These are phyloP conservation scores for Thelephora terrestris DNA, from an alignment of 1,284 basidiomycete genomes.

Conservation along the genomic window DNA sequence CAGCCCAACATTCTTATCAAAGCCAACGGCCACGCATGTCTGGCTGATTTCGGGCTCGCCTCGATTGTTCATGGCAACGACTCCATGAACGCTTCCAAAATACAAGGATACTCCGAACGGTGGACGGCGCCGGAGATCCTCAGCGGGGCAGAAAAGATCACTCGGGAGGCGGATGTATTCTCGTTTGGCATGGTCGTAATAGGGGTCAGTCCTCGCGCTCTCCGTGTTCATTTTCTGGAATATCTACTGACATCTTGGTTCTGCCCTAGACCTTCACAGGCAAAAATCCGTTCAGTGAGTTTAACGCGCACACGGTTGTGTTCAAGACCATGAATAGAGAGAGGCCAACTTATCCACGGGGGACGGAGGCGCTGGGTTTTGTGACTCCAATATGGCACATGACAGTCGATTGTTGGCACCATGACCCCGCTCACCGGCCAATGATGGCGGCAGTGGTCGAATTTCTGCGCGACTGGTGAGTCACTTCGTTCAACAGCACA, in stretches of 20 bases:
- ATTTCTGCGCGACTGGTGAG: background rate
- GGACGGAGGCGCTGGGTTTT: background rate
- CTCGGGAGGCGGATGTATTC: background rate
- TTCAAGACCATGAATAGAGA: background rate
- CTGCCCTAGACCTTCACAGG: background rate
- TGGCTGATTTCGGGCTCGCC: background rate
- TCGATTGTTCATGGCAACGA: background rate
- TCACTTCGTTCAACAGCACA: too few species aligned
- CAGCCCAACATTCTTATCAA: background rate
- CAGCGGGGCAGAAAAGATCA: background rate
- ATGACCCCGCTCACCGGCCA: background rate
- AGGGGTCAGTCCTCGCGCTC: background rate
- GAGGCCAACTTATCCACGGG: background rate
- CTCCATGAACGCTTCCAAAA: background rate
- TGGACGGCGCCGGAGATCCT: background rate
- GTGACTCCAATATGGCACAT: background rate
- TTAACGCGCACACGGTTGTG: background rate
- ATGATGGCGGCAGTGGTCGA: background rate
- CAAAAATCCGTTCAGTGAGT: background rate
- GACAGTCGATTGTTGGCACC: background rate
- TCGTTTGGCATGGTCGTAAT: background rate
- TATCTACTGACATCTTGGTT: background rate
- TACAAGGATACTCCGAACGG: background rate
- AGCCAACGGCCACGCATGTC: constrained; percentile 13
- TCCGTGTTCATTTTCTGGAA: background rate